Evolutionary conservation across 352 stramenopile species (phyloP), one percentile per base, ranked within the genome.

Genomic region (Phytophthora boehmeriae): DNA sequence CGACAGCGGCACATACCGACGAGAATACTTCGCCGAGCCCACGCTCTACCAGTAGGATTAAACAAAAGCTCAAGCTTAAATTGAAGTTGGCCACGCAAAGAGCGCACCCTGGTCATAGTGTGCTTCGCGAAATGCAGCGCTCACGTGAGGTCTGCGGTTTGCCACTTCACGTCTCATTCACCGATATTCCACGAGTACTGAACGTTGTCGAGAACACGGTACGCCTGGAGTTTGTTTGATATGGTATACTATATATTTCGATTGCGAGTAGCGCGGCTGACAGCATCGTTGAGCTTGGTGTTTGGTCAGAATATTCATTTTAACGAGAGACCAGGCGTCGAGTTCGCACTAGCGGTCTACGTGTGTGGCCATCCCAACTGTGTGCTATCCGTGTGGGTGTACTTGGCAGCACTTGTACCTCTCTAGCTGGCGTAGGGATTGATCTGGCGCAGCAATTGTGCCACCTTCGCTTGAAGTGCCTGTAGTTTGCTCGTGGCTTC

Each of bases 381-480:
- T 43, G 73, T 98, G 9, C 68, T 98, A 17, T 97, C 86, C 5
- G 83, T 98, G 46, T 98, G 94, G 95, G 78, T 98, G 16, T 98
- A 98, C 78, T 76, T 97, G 13, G 82, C 88, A 47, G 78, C 90
- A 11, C 76, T 96, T 32, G 68, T 62, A 16, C 65, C 60, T 38
- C 53, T 75, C 50, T 75, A 72, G 27, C 17, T 13, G 47, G 53
- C 46, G 42, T 42, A 52, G 3, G 72, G 76, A 38, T 89, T 85
- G 42, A 90, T 81, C 61, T 88, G 79, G 43, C 63, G 69, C 54
- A 91, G 60, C 45, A 93, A 49, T 20, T 83, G 74, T 30, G 78
- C 75, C 36, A 93, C 74, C 59, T 90, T 90, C 46, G 79, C 80
- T 51, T 90, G 83, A 27, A 93, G 72, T 27, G 76, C 79, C 53